Base-by-base conservation (phyloP, 2,329 filamentous ascomycete species). In the Aspergillus sp. region DNA sequence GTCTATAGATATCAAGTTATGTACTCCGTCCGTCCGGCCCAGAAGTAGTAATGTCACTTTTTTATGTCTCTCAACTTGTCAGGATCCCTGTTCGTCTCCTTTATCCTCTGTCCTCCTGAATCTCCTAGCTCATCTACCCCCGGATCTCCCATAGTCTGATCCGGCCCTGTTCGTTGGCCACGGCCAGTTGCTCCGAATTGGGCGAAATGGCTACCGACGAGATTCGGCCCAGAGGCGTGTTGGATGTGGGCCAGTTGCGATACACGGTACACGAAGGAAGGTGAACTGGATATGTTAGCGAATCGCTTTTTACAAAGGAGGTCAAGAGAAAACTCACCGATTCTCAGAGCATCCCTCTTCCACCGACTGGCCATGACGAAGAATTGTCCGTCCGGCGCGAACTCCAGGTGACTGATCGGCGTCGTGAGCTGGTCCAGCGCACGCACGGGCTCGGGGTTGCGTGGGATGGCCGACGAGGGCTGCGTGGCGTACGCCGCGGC, bases 181-280 rank as follows among this genome's bases (percentile, higher is more conserved):
- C 90, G 11, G 91, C 91, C 65, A 99, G 74, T 69, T 93, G 75
- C 68, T 90, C 84, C 61, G 87, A 90, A 62, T 83, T 81, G 6
- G 79, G 81, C 20, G 84, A 84, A 72, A 91, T 90, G 3, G 90
- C 88, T 60, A 92, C 85, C 1, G 87, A 82, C 2, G 91, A 90
- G 65, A 98, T 87, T 60, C 92, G 84, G 0, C 95, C 95, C 62
- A 99, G 77, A 0, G 93, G 92, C 58, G 95, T 99, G 73, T 90
- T 88, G 64, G 87, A 86, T 56, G 94, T 99, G 24, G 95, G 95
- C 95, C 95, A 99, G 77, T 99, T 99, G 70, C 89, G 87, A 82
- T 95, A 99, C 20, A 98, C 91, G 1, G 92, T 96, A 75, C 92
- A 96, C 67, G 86, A 93, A 0, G 94, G 93, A 66, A 99, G 79